Base-by-base conservation (phyloP, 2,329 filamentous ascomycete species). In the Trichoderma sp. region DNA sequence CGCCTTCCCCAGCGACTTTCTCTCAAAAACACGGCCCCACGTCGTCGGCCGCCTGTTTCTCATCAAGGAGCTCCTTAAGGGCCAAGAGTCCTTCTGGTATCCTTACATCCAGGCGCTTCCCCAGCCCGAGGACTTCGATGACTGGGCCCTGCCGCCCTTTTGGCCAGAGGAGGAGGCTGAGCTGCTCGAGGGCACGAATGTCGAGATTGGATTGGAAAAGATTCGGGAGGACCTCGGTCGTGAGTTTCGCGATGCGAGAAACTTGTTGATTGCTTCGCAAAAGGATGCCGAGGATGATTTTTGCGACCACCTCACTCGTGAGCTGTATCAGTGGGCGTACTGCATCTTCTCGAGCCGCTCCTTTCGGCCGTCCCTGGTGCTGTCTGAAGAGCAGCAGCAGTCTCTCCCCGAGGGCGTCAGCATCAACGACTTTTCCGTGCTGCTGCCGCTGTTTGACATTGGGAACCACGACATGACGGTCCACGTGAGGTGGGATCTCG, bases 361-460 rank as follows among this genome's bases (percentile, higher is more conserved):
- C 81, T 93, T 93, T 80, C 86, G 90, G 2, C 89, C 91, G 0
- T 90, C 89, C 3, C 86, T 90, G n/a, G 86, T 92, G 67, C 82
- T 92, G 5, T 84, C 88, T 0, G 76, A 78, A 1, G 75, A 79
- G 2, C 77, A 84, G 21, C 79, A 66, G 73, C 65, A 31, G 3
- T 29, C 76, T 33, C 80, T 85, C 3, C 81, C 84, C 0, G 74
- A 83, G 1, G 81, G 81, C 9, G 80, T 83, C 1, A 77, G 81
- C 38, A 38, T 86, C 4, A 90, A 93, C 69, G 89, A 91, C 79
- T 92, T 93, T 75, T 92, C 92, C 1, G 87, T 94, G 8, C 85
- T 95, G 6, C 86, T 94, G 41, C 93, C 93, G 1, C 85, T 94
- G 4, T 89, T 94, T 75, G 93, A 95, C 80, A 87, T 95, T 33